These are phyloP conservation scores for Phytopythium delawarense DNA, from an alignment of 352 stramenopile species.

Conservation along the genomic window DNA sequence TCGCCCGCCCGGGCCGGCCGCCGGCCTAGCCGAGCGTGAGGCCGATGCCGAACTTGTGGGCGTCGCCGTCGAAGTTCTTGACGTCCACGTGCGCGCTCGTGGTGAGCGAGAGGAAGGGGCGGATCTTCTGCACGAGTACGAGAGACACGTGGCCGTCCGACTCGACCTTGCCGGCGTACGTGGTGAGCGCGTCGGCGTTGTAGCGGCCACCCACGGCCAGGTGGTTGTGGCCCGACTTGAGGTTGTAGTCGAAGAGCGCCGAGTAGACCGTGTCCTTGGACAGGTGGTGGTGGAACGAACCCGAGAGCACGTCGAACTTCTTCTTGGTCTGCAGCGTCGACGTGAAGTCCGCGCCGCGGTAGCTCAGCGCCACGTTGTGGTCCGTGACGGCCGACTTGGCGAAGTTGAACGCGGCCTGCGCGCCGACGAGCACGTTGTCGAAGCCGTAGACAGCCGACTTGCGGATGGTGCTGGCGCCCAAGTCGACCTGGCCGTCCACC, in stretches of 20 bases:
- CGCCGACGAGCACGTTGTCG: slow-evolving; percentile 75
- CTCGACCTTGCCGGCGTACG: slow-evolving; percentile 84
- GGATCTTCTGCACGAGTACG: slow-evolving; percentile 83
- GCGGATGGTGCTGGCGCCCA: slow-evolving; percentile 49
- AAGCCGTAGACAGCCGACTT: slow-evolving; percentile 72
- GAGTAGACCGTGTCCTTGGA: slow-evolving; percentile 84
- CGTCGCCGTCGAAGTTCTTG: slow-evolving; percentile 90
- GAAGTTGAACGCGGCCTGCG: slow-evolving; percentile 67
- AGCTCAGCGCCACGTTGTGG: slow-evolving; percentile 81
- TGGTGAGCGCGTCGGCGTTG: slow-evolving; percentile 76
- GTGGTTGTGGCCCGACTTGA: slow-evolving; percentile 81
- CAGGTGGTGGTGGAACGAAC: slow-evolving; percentile 80
- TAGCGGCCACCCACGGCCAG: slow-evolving; percentile 80
- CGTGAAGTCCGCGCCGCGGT: slow-evolving; percentile 71
- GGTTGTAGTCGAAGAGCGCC: slow-evolving; percentile 86
- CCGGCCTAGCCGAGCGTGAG: slow-evolving; percentile 78
- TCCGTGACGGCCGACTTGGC: slow-evolving; percentile 82
- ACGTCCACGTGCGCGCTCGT: slow-evolving; percentile 85
- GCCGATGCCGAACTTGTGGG: slow-evolving; percentile 89
- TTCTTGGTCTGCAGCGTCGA: slow-evolving; percentile 84
- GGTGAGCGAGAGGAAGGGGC: slow-evolving; percentile 76
- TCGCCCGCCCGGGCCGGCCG: neutral
- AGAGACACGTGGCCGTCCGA: slow-evolving; percentile 86
- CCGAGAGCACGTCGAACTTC: slow-evolving; percentile 78
- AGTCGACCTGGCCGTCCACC: slow-evolving; percentile 53